Base-by-base conservation (phyloP, 2,329 filamentous ascomycete genomes). In the Teratosphaeria gauchensis region DNA sequence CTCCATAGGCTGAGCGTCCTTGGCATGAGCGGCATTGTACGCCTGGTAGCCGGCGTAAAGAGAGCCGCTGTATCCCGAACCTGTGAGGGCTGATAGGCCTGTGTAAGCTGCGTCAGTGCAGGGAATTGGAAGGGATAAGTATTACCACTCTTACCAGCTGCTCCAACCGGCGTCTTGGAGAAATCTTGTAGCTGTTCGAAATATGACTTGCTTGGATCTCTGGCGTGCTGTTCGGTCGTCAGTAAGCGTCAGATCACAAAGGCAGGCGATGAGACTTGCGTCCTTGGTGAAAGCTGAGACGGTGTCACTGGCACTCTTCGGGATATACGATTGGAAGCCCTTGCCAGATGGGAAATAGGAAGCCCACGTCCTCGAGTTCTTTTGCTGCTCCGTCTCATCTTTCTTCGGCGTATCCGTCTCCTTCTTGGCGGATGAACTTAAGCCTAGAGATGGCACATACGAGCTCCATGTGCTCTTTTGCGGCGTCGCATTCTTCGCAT, bases 121-220 rank as follows among this genome's bases (percentile, higher is more conserved):
- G 53, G 56, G 51, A 56, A 60, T 53, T 32, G 33, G 58, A 56
- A 30, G 56, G 52, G 42, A 52, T 32, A 38, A 46, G 11, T 35
- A 19, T 57, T 64, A 65, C 62, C 59, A 57, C 54, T 60, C 59
- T 54, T 61, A 68, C 74, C 74, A 46, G 76, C 77, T 46, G 77
- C 78, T 14, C 78, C 78, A 3, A 80, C 77, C 4, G 78, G 78
- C 6, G 78, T 80, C 63, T 78, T 77, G 0, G 75, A 77, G 61
- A 80, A 79, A 58, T 78, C 77, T 58, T 77, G 76, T 14, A 80
- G 66, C 62, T 80, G 78, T 63, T 79, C 76, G 4, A 77, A 70
- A 61, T 78, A 78, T 52, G 75, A 75, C 64, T 80, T 80, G 56
- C 72, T 76, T 2, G 74, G 75, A 59, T 80, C 76, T 35, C 76